Evolutionary conservation across 176 grass and related monocot species (phyloP).

Genomic region (Carex cristatella): DNA sequence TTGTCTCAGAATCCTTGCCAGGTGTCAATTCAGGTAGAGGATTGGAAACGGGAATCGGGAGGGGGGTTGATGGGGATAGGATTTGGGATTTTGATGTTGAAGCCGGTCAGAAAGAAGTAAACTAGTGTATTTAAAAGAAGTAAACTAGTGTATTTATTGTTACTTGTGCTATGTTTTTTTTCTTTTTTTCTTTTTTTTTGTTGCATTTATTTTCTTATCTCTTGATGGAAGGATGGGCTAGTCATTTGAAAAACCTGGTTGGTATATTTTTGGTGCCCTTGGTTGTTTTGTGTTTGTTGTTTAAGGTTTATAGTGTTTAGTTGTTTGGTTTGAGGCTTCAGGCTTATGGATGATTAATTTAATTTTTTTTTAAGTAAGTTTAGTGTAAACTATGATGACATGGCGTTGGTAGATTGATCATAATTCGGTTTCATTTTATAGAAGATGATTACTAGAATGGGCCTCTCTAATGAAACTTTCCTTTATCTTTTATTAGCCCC

Average conservation of each 20-base stretch:
- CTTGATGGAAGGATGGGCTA: slow-evolving; percentile 17
- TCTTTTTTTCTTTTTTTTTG: background rate
- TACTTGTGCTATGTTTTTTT: slow-evolving; percentile 6
- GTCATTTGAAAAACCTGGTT: slow-evolving; percentile 9
- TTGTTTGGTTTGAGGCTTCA: slow-evolving; percentile 8
- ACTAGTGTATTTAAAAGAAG: slow-evolving; percentile 26
- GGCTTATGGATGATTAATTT: slow-evolving; percentile 21
- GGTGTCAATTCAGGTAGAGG: slow-evolving; percentile 21
- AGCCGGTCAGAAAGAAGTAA: slow-evolving; percentile 29
- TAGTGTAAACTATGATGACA: background rate
- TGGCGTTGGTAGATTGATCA: background rate
- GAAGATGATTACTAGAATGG: background rate
- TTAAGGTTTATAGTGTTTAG: slow-evolving; percentile 18
- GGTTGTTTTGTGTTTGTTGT: slow-evolving; percentile 1
- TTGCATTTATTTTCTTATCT: slow-evolving; percentile 8
- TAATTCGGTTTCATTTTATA: background rate
- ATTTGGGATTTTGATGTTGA: slow-evolving; percentile 62
- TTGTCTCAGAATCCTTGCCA: slow-evolving; percentile 21
- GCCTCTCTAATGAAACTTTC: background rate
- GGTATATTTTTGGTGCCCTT: slow-evolving; percentile 5
- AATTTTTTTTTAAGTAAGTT: background rate
- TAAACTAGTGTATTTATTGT: slow-evolving; percentile 25
- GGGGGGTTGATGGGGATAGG: slow-evolving; percentile 45
- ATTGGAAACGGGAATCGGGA: slow-evolving; percentile 34
- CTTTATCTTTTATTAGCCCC: background rate